These are phyloP conservation scores for Ilex paraguariensis DNA, from an alignment of 305 asterid genomes.

Conservation along the genomic window DNA sequence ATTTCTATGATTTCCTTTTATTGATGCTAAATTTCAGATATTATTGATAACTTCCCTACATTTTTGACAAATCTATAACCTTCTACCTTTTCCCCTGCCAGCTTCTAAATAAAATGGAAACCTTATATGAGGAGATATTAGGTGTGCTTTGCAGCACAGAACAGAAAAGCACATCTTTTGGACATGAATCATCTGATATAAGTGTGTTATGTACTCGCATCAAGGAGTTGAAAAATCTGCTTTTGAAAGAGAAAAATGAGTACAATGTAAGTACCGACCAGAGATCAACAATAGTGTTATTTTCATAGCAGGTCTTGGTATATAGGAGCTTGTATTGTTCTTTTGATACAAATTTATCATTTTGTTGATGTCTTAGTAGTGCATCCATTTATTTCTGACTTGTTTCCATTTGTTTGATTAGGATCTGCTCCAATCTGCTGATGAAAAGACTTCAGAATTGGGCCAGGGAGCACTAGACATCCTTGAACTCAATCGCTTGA, in stretches of 20 bases:
- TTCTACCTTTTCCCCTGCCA: slow-evolving; percentile 23
- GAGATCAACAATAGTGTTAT: too few species aligned
- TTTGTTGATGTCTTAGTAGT: too few species aligned
- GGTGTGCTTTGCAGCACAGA: slow-evolving; percentile 46
- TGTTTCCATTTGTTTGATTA: slow-evolving; percentile 22
- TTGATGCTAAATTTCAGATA: background rate
- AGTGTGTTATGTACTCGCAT: slow-evolving; percentile 47
- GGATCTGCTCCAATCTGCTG: slow-evolving; percentile 45
- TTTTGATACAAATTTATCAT: too few species aligned
- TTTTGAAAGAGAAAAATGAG: slow-evolving; percentile 41
- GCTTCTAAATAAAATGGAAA: slow-evolving; percentile 64
- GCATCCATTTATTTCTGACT: background rate
- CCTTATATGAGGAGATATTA: slow-evolving; percentile 62
- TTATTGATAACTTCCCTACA: background rate
- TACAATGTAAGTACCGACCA: slow-evolving; percentile 47
- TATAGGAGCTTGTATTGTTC: too few species aligned
- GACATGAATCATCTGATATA: slow-evolving; percentile 42
- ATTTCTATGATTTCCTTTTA: background rate
- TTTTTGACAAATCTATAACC: background rate
- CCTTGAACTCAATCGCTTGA: slow-evolving; percentile 71
- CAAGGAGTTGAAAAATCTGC: slow-evolving; percentile 50
- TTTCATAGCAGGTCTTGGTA: too few species aligned
- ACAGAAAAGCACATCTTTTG: slow-evolving; percentile 37
- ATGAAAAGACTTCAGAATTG: slow-evolving; percentile 20
- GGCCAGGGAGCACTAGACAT: slow-evolving; percentile 45